phyloP scores from a whole-genome alignment of 371 early-diverging fungal genomes.

The Mucor irregularis region DNA sequence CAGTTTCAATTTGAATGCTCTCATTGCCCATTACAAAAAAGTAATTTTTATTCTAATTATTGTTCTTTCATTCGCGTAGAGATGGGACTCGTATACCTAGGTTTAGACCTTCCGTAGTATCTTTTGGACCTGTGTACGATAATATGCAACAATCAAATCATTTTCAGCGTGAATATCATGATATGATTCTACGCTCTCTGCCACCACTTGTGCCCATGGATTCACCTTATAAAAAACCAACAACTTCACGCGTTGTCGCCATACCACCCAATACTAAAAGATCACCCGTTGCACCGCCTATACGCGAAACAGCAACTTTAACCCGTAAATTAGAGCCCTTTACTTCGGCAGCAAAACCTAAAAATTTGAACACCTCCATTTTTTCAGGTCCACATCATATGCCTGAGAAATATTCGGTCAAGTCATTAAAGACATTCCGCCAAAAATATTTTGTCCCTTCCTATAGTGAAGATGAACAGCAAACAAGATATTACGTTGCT shows the following conservation, averaged over 20 bases:
- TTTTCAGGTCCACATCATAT: slow-evolving; percentile 19
- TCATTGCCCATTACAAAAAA: too few relatives aligned
- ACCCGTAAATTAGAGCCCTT: neutral
- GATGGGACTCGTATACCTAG: too few relatives aligned
- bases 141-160: neutral
- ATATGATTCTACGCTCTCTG: neutral
- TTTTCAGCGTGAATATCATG: neutral
- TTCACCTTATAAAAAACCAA: neutral
- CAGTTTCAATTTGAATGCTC: too few relatives aligned
- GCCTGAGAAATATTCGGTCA: slow-evolving; percentile 14
- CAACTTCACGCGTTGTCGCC: neutral
- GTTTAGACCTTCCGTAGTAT: neutral
- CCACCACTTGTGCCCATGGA: neutral
- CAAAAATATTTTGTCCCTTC: neutral
- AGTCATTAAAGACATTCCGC: neutral
- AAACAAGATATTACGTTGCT: neutral
- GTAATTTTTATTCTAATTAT: too few relatives aligned
- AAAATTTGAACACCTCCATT: neutral
- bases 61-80: too few relatives aligned
- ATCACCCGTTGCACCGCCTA: neutral
- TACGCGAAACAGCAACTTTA: neutral
- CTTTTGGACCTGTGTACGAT: neutral
- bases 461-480: neutral
- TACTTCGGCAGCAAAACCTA: neutral
- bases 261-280: slow-evolving; percentile 1